Conservation (phyloP, 306 rosid genomes). For the Malus sieversii region DNA sequence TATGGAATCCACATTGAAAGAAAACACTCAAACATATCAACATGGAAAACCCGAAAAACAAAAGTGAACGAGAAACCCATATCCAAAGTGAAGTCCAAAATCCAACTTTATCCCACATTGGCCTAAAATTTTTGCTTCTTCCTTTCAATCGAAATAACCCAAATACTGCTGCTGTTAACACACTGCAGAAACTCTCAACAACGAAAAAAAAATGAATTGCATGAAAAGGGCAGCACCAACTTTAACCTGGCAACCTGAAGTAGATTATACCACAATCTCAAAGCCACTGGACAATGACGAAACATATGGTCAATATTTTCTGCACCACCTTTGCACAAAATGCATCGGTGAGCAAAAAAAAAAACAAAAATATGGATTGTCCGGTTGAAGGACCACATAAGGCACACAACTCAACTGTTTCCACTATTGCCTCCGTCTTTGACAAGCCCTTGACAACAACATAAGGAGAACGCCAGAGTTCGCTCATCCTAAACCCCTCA, state of each 20-base stretch:
- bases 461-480: background rate
- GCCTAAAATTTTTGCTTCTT: background rate
- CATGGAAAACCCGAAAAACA: no score
- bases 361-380: no score
- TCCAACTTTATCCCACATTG: no score
- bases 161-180: background rate
- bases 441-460: background rate
- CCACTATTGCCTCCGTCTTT: background rate
- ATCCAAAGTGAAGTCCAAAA: no score
- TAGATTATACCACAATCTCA: background rate
- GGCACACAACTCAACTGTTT: background rate
- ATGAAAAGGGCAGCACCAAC: background rate
- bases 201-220: background rate
- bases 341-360: no score
- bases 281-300: background rate
- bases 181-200: background rate
- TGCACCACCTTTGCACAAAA: background rate
- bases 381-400: background rate
- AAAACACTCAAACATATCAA: background rate
- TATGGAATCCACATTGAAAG: background rate
- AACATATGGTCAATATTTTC: background rate
- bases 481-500: background rate
- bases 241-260: background rate
- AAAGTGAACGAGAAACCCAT: no score
- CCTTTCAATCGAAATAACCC: background rate